These are phyloP conservation scores for Rubroboletus satanas DNA, from an alignment of 768 basidiomycete species.

Conservation along the genomic window DNA sequence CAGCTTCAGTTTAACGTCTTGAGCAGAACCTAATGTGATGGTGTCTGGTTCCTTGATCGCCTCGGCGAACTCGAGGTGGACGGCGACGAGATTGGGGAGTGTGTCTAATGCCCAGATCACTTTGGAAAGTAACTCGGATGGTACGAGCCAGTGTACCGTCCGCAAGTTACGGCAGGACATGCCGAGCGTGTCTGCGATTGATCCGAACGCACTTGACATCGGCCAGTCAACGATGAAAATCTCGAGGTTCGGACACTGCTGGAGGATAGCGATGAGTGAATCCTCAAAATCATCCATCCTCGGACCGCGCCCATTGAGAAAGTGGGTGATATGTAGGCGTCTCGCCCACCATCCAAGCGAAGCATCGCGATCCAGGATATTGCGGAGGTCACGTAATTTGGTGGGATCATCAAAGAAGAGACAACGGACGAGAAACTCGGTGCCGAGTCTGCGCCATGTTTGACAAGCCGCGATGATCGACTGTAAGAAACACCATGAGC, in stretches of 20 bases:
- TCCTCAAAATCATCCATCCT: conserved; percentile 49
- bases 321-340: conserved; percentile 65
- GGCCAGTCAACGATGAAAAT: conserved; percentile 70
- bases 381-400: conserved; percentile 49
- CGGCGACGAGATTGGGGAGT: conserved; percentile 52
- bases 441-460: conserved; percentile 56
- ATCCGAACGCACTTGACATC: conserved; percentile 53
- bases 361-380: conserved; percentile 47
- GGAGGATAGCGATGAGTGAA: conserved; percentile 55
- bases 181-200: conserved; percentile 61
- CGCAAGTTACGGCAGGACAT: conserved; percentile 50
- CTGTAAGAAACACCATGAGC: conserved; percentile 31
- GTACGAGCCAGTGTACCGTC: conserved; percentile 59
- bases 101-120: conserved; percentile 70
- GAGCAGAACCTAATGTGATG: conserved; percentile 58
- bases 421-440: conserved; percentile 65
- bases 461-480: conserved; percentile 66
- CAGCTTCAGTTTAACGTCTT: conserved; percentile 50
- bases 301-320: conserved; percentile 38
- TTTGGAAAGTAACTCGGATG: conserved; percentile 52
- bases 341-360: conserved; percentile 69
- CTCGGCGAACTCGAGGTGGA: conserved; percentile 49
- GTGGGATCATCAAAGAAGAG: conserved; percentile 63
- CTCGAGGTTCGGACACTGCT: conserved; percentile 68
- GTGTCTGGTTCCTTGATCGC: conserved; percentile 37